Conservation (phyloP, 208 protist genomes). For the Trypanosoma vivax region DNA sequence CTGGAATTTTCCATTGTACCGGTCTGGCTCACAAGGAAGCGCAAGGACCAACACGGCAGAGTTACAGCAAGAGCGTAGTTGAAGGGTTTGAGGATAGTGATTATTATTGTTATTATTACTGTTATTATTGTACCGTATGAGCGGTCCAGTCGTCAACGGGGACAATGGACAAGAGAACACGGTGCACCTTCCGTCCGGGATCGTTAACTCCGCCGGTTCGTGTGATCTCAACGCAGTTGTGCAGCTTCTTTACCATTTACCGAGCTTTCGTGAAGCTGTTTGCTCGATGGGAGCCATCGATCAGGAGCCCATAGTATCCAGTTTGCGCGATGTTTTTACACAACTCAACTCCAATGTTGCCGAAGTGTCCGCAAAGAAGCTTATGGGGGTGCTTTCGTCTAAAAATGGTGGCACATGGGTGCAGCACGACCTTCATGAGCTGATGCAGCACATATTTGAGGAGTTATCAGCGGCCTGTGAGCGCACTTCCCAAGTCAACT, state of each 20-base stretch:
- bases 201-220: constrained; percentile 85
- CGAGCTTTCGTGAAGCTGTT: constrained; percentile 52
- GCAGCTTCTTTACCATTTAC: constrained; percentile 78
- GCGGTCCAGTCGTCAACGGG: no score
- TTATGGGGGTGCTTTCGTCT: constrained; percentile 90
- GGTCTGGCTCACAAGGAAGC: no score
- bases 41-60: no score
- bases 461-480: constrained; percentile 69
- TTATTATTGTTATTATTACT: no score
- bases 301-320: constrained; percentile 28
- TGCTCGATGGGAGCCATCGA: constrained; percentile 30
- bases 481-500: constrained; percentile 51
- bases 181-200: constrained; percentile 42
- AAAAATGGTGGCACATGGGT: constrained; percentile 35
- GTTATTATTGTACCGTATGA: no score
- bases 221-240: constrained; percentile 90
- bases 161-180: background rate
- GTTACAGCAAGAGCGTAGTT: no score
- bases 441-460: constrained; percentile 85
- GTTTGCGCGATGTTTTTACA: constrained; percentile 70
- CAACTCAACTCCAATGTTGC: constrained; percentile 41
- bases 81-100: no score
- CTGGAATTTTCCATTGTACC: no score
- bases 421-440: constrained; percentile 90
- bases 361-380: constrained; percentile 61